phyloP scores from a whole-genome alignment of 2,329 filamentous ascomycete genomes.

The Diaporthe sp. region DNA sequence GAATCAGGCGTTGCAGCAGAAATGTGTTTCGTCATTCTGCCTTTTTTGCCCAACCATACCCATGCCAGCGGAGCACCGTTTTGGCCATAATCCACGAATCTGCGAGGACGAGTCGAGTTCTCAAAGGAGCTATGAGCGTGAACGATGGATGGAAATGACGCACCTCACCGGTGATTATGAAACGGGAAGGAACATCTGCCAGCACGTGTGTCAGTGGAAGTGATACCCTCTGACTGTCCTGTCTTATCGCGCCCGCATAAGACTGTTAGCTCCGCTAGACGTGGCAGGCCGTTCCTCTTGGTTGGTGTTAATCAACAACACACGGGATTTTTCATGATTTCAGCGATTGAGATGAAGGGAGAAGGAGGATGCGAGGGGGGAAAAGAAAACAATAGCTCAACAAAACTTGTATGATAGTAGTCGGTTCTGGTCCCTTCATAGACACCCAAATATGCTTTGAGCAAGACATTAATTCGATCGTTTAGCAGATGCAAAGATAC shows the following conservation, averaged over 20 bases:
- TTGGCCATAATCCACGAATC: conserved; percentile 4
- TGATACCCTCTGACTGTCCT: neutral
- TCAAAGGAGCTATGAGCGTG: conserved; percentile 14
- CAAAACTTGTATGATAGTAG: conserved; percentile 17
- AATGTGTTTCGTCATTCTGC: neutral
- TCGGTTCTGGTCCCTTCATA: neutral
- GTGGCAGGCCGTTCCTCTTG: conserved; percentile 6
- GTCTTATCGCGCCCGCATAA: neutral
- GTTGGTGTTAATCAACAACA: conserved; percentile 27
- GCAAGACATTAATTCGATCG: conserved; percentile 9
- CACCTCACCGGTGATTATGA: conserved; percentile 2
- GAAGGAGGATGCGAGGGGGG: conserved; percentile 1
- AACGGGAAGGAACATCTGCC: neutral
- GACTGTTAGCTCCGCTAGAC: neutral
- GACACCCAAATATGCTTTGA: neutral
- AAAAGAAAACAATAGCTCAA: conserved; percentile 7
- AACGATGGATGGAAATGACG: conserved; percentile 29
- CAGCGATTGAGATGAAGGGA: conserved; percentile 4
- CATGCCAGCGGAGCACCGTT: neutral
- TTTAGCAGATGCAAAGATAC: neutral
- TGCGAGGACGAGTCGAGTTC: conserved; percentile 5
- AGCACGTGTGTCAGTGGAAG: neutral
- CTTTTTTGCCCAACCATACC: neutral
- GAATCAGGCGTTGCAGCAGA: neutral
- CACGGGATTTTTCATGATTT: conserved; percentile 27